phyloP scores from a whole-genome alignment of 192 early-diverging fungal species.

The Backusella tarrabulga region DNA sequence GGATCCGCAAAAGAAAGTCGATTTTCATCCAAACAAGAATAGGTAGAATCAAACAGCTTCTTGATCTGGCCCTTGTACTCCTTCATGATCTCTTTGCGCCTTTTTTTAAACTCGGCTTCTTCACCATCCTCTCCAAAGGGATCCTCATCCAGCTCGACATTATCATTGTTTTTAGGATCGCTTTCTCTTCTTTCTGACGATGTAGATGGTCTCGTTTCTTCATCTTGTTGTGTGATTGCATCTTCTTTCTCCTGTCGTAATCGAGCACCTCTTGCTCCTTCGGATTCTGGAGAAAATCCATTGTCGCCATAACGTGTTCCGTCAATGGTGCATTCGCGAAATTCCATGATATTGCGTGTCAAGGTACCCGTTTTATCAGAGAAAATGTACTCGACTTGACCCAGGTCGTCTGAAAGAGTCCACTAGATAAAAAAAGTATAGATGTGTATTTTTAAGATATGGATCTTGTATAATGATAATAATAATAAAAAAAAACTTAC shows the following conservation, averaged over 20 bases:
- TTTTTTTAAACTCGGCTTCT: conserved; percentile 25
- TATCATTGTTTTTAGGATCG: background rate
- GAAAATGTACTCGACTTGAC: conserved; percentile 96
- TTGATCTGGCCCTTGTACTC: conserved; percentile 57
- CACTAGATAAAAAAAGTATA: conserved; percentile 47
- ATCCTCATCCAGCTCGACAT: conserved; percentile 19
- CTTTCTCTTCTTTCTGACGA: conserved; percentile 38
- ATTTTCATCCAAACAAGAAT: conserved; percentile 57
- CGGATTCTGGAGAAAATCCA: conserved; percentile 63
- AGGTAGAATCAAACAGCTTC: conserved; percentile 65
- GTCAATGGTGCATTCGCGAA: conserved; percentile 88
- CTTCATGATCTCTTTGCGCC: conserved; percentile 47
- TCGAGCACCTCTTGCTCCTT: conserved; percentile 39
- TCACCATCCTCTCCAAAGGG: conserved; percentile 29
- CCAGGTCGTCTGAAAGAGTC: conserved; percentile 96
- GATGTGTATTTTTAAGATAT: background rate
- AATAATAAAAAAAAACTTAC: conserved; percentile 42
- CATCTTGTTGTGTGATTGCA: conserved; percentile 38
- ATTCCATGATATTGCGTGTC: conserved; percentile 97
- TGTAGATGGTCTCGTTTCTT: conserved; percentile 39
- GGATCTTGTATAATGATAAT: background rate
- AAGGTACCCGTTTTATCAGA: conserved; percentile 97
- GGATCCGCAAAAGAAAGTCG: conserved; percentile 86
- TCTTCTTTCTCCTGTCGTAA: conserved; percentile 47
- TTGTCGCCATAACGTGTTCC: conserved; percentile 85